Evolutionary conservation across 2,329 filamentous ascomycete genomes (phyloP), one percentile per base, ranked within the genome.

Genomic region (Pyrenophora teres): DNA sequence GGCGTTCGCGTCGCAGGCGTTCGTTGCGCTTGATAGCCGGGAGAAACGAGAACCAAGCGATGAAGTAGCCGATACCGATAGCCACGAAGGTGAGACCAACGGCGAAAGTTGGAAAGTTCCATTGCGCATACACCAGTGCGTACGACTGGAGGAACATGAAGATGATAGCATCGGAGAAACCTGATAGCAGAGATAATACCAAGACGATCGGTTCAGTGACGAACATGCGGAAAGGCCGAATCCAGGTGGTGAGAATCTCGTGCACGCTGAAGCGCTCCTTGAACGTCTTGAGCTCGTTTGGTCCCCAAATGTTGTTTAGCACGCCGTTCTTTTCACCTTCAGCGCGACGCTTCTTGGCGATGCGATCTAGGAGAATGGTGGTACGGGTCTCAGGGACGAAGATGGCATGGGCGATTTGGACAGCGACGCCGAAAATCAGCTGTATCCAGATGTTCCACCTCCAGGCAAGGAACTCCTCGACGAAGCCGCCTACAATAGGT

Each of bases 371-470:
- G 77, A 94, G 81, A 54, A 92, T 83, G 4, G 87, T 90, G 0
- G 85, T 83, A 45, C 90, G 81, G 0, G 90, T 94, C 72, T 94
- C 90, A 1, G 89, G 89, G 1, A 94, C 90, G 2, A 85, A 77
- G 51, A 88, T 66, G 42, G 87, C 76, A 68, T 92, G 89, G 5
- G 88, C 67, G 4, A 84, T 39, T 67, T 93, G 89, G 2, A 90
- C 83, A 30, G 83, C 80, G 7, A 75, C 87, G 19, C 90, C 90
- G 50, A 94, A 87, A 63, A 93, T 91, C 57, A 94, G 82, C 72
- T 92, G 89, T 53, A 93, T 88, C 90, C 90, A 94, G 69, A 93
- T 92, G 47, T 81, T 84, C 87, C 87, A 92, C 59, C 82, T 81
- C 89, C 89, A 94, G 1, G 85, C 79, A 0, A 89, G 78, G 59